Evolutionary conservation across 139 green algal genomes (phyloP), one percentile per base, ranked within the genome.

Genomic region (Tetraselmis striata): DNA sequence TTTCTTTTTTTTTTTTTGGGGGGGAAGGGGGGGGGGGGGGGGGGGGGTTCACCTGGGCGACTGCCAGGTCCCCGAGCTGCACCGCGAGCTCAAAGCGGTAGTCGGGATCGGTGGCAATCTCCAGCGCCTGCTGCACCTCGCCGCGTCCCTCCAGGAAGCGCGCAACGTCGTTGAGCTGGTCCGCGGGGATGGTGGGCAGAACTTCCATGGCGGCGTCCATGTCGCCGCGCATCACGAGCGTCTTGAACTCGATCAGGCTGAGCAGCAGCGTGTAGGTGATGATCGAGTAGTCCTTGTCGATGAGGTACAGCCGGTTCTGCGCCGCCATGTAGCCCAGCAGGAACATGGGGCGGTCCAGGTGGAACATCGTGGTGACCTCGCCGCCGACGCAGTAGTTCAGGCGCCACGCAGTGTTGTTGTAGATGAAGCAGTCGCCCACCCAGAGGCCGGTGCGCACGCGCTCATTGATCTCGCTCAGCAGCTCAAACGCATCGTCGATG

Each of bases 351-450:
- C 93, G 85, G 90, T 99, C 97, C 78, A 99, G 86, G 87, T 99
- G 97, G 85, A 91, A 95, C 83, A 99, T 92, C 1, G 96, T 98
- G 77, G 96, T 98, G n/a, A 96, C 87, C 89, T 99, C 97, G 1
- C 97, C 95, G 74, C 97, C 97, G 28, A 99, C 95, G 78, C 90
- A 96, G 85, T 99, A 99, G 89, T 98, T 98, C 76, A 99, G 91
- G n/a, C 97, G 92, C 96, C 94, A 98, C 0, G 93, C 89, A 0
- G 91, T 88, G 88, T 98, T 99, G 90, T 94, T 98, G 92, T 98
- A 99, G 30, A 99, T 95, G 84, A 99, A 98, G 92, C 97, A 99
- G 88, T 99, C 97, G 31, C 96, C 96, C 2, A 98, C 93, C 92
- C 87, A 97, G 77, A 95, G 80, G 23, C 86, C 91, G 59, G 92